phyloP scores from a whole-genome alignment of 306 rosid genomes.

The Carpinus viminea region DNA sequence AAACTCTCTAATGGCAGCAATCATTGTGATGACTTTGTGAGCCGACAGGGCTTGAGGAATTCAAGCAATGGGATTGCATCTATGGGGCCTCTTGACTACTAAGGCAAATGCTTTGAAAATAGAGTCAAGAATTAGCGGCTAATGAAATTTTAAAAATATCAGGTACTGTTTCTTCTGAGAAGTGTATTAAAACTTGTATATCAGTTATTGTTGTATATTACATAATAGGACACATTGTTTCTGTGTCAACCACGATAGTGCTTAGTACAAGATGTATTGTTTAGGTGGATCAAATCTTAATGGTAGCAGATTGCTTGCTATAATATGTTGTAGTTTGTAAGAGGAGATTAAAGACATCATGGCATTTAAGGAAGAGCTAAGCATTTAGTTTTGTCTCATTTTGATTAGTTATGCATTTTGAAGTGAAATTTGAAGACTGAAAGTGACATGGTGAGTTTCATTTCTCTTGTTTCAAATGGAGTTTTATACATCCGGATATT shows the following conservation, averaged over 20 bases:
- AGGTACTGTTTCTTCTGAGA: slow-evolving; percentile 29
- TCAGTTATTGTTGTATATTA: slow-evolving; percentile 66
- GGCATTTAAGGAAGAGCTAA: not conserved
- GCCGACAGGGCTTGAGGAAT: slow-evolving; percentile 77
- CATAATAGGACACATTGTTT: slow-evolving; percentile 43
- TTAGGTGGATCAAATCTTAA: slow-evolving; percentile 25
- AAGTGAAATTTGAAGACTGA: not conserved
- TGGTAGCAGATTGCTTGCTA: slow-evolving; percentile 25
- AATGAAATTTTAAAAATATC: slow-evolving; percentile 27
- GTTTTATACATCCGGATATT: too few relatives aligned
- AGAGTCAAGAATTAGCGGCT: slow-evolving; percentile 23
- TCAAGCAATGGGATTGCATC: slow-evolving; percentile 71
- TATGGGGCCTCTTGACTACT: slow-evolving; percentile 83
- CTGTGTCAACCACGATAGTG: slow-evolving; percentile 25
- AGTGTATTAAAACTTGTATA: slow-evolving; percentile 37
- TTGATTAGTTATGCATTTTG: not conserved
- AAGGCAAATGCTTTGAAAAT: slow-evolving; percentile 23
- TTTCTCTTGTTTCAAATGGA: not conserved
- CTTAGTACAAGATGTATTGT: slow-evolving; percentile 27
- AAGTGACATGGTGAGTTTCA: not conserved
- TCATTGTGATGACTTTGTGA: slow-evolving; percentile 64
- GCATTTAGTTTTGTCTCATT: not conserved
- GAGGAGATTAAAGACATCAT: slow-evolving; percentile 9
- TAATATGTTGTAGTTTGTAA: slow-evolving; percentile 32
- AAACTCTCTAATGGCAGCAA: slow-evolving; percentile 67